Evolutionary conservation across 257 asterid genomes (phyloP).

Genomic region (Mitragyna speciosa): DNA sequence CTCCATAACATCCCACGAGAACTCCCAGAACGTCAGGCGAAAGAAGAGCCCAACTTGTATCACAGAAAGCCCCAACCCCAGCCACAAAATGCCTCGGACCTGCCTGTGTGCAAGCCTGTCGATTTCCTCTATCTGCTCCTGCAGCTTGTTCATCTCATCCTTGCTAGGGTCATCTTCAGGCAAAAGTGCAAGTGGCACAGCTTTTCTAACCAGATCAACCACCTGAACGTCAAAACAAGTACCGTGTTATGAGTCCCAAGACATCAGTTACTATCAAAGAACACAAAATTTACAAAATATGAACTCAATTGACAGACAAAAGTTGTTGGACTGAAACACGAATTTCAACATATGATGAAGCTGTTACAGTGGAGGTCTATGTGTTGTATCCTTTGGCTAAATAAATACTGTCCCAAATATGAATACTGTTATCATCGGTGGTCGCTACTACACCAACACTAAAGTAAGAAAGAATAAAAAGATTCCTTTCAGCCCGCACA

Average conservation of each 20-base stretch:
- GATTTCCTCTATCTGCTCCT: constrained; percentile 57
- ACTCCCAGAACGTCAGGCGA: constrained; percentile 94
- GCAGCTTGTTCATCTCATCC: constrained; percentile 63
- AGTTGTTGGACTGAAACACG: neutral
- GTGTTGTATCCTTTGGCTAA: neutral
- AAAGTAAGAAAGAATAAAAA: neutral
- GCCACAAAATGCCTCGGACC: constrained; percentile 80
- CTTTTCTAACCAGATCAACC: constrained; percentile 77
- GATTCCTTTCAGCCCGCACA: neutral
- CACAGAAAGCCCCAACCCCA: constrained; percentile 62
- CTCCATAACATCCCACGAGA: constrained; percentile 98
- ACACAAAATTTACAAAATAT: neutral
- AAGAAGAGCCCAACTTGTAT: constrained; percentile 79
- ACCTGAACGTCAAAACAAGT: constrained; percentile 46
- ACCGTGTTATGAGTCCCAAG: neutral
- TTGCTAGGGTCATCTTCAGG: constrained; percentile 63
- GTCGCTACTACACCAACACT: neutral
- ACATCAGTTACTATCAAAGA: neutral
- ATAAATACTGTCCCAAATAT: neutral
- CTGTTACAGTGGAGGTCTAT: neutral
- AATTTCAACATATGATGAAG: neutral
- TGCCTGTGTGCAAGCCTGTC: constrained; percentile 77
- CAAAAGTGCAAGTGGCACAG: constrained; percentile 70
- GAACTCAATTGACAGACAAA: neutral
- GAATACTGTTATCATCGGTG: neutral